A percentile compares a stretch with the other conserved stretches of the same genome.
Conservation (phyloP, 2,329 filamentous ascomycete species). For the Zymoseptoria crescenta region DNA sequence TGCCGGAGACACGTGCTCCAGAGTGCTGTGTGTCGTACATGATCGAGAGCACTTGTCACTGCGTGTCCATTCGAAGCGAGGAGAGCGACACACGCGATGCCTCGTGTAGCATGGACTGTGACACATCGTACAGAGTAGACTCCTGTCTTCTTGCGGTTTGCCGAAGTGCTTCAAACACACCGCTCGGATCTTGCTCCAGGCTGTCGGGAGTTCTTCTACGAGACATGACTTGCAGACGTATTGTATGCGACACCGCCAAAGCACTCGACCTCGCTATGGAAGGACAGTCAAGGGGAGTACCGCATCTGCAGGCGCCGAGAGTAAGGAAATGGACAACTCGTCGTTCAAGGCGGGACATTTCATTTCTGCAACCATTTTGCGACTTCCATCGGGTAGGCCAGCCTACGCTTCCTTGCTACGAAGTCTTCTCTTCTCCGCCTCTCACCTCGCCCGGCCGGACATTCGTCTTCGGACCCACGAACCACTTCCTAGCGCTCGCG, state of each 20-base stretch:
- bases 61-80: background rate
- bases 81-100: background rate
- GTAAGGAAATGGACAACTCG: background rate
- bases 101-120: background rate
- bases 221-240: background rate
- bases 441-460: conserved; percentile 28
- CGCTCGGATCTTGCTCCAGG: background rate
- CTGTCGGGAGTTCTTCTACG: background rate
- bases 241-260: background rate
- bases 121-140: background rate
- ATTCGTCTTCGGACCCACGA: conserved; percentile 30
- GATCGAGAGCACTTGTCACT: background rate
- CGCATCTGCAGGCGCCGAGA: background rate
- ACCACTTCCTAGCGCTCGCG: conserved; percentile 27
- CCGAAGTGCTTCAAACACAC: background rate
- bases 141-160: background rate
- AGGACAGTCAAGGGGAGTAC: background rate
- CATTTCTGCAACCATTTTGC: background rate
- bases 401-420: background rate
- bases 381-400: background rate
- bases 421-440: background rate
- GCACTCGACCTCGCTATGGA: background rate
- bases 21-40: background rate
- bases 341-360: background rate
- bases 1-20: background rate